Evolutionary conservation across 202 grass and related monocot species (phyloP).

Genomic region (Tripidium arundinaceum): DNA sequence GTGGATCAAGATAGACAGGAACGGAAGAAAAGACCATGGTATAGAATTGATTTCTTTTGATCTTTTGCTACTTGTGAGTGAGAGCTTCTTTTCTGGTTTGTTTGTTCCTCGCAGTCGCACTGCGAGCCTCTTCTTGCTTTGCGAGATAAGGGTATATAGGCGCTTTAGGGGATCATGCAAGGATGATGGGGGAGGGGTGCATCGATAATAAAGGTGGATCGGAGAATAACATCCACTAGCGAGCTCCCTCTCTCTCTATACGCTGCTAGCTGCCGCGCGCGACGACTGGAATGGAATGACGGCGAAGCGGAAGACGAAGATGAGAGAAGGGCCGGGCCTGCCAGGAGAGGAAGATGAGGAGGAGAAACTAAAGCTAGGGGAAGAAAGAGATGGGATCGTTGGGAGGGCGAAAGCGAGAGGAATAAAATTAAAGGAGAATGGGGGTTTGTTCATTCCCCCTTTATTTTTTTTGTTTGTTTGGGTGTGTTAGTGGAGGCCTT

Average conservation of each 20-base stretch:
- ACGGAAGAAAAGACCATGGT: conserved; percentile 97
- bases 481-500: conserved; percentile 37
- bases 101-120: conserved; percentile 39
- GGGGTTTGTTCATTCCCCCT: conserved; percentile 1
- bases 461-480: conserved; percentile 16
- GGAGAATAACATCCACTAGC: conserved; percentile 57
- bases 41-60: conserved; percentile 59
- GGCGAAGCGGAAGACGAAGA: background rate
- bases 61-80: conserved; percentile 44
- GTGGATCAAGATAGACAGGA: conserved; percentile 83
- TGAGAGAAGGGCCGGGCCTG: background rate
- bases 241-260: background rate
- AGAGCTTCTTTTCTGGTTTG: conserved; percentile 37
- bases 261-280: no score
- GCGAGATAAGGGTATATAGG: conserved; percentile 49
- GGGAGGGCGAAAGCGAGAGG: conserved; percentile 28
- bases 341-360: background rate
- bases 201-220: conserved; percentile 41
- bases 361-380: background rate
- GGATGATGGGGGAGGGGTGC: conserved; percentile 12
- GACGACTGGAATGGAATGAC: no score
- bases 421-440: conserved; percentile 40
- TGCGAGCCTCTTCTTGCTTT: conserved; percentile 9
- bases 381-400: conserved; percentile 6
- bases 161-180: conserved; percentile 53